Evolutionary conservation across 768 basidiomycete species (phyloP), one percentile per base, ranked within the genome.

Genomic region (Trametes maxima): DNA sequence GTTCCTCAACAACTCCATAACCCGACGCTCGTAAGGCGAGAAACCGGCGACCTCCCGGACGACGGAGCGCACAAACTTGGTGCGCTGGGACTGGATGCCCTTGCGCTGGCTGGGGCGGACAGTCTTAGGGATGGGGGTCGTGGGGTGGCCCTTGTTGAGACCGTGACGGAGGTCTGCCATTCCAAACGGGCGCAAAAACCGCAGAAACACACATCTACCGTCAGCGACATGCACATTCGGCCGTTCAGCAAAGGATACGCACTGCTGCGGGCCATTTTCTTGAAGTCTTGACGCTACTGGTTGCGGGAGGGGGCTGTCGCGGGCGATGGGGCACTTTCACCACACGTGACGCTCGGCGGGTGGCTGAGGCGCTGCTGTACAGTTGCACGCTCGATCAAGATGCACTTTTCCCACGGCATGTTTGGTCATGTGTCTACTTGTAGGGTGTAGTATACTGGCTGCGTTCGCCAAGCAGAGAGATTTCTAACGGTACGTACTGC

Each of bases 11-110:
- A 99, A 76, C 79, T 99, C 97, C 90, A 99, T 86, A 57, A 98
- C 95, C 69, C 97, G 87, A 73, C 95, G 85, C 85, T 99, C 97
- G 76, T 99, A 98, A 37, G 96, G 89, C 37, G 94, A 91, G 81
- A 97, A 98, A 63, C 96, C 96, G 70, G 87, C 94, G 75, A 99
- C 97, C 84, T 99, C 97, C 69, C 96, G 87, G 72, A 98, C 83
- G 64, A 98, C 84, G 66, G 88, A 90, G 75, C 92, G 90, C 74
- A 98, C 95, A 71, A 99, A 94, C 71, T 90, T 89, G 74, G 90
- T 95, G 82, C 94, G 94, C 68, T 87, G 85, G 49, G 92, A 94
- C 73, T 86, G 86, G 65, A 86, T 80, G 68, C 97, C 97, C 84
- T 98, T 98, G 77, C 93, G 91, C 72, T 97, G 87, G 72, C 88